Evolutionary conservation across 495 filamentous ascomycete species (phyloP).

Genomic region (Rostrohypoxylon terebratum): DNA sequence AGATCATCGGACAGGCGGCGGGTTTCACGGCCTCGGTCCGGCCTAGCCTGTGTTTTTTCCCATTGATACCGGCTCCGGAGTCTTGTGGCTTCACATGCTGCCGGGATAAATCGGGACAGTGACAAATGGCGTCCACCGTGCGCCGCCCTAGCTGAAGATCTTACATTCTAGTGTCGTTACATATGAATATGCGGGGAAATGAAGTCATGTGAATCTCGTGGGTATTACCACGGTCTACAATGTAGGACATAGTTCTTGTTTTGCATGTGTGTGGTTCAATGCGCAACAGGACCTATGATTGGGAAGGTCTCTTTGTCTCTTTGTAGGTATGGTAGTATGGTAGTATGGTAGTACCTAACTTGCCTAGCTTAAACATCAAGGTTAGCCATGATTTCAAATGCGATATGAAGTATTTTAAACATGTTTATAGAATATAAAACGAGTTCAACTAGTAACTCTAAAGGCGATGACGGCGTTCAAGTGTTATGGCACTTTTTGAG

Average conservation of each 20-base stretch:
- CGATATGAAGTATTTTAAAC: no score
- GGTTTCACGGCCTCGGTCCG: conserved; percentile 6
- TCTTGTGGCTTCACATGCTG: conserved; percentile 32
- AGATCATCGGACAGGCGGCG: not conserved
- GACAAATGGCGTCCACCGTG: not conserved
- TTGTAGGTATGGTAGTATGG: no score
- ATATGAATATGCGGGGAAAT: conserved; percentile 22
- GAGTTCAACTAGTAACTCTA: not conserved
- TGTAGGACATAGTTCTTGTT: not conserved
- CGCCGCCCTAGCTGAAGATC: not conserved
- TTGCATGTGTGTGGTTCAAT: not conserved
- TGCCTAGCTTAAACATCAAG: no score
- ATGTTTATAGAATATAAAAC: not conserved
- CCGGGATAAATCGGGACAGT: conserved; percentile 30
- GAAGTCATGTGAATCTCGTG: conserved; percentile 8
- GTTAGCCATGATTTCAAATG: no score
- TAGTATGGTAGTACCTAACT: no score
- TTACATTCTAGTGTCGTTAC: conserved; percentile 4
- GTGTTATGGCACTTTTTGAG: not conserved
- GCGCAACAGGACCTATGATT: not conserved
- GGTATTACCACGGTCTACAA: not conserved
- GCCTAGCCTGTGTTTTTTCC: not conserved
- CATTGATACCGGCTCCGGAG: conserved; percentile 9
- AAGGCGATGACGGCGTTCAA: not conserved
- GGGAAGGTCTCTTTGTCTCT: no score